phyloP scores from a whole-genome alignment of 192 early-diverging fungal genomes.

The Dissophora ornata region DNA sequence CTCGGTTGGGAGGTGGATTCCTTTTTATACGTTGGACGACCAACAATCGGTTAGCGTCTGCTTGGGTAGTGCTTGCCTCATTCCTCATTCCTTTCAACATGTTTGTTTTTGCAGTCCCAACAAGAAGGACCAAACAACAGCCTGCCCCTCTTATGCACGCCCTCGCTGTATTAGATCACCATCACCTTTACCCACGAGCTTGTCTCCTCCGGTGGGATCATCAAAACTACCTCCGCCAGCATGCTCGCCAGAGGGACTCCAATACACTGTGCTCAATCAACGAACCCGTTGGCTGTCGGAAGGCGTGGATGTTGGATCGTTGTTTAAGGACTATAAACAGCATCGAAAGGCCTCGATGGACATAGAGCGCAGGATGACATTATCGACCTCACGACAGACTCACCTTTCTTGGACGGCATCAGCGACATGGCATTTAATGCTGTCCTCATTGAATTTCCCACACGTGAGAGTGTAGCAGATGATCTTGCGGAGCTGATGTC shows the following conservation, averaged over 20 bases:
- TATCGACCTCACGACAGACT: conserved; percentile 20
- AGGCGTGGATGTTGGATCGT: conserved; percentile 21
- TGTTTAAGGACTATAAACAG: conserved; percentile 34
- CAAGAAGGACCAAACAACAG: conserved; percentile 3
- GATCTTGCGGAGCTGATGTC: conserved; percentile 17
- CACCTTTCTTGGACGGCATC: conserved; percentile 6
- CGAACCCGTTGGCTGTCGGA: conserved; percentile 12
- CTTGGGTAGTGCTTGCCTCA: conserved; percentile 23
- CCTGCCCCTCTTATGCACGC: not conserved
- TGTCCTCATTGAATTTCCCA: conserved; percentile 19
- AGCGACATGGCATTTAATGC: conserved; percentile 15
- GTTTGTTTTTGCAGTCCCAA: conserved; percentile 4
- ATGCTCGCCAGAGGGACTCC: conserved; percentile 14
- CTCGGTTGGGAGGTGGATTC: conserved; percentile 22
- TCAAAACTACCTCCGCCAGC: conserved; percentile 12
- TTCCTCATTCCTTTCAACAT: conserved; percentile 5
- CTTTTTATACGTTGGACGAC: conserved; percentile 6
- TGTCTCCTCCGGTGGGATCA: conserved; percentile 5
- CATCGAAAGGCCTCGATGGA: conserved; percentile 19
- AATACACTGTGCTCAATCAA: conserved; percentile 24
- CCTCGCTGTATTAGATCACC: conserved; percentile 13
- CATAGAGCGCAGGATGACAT: conserved; percentile 22
- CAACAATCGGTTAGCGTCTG: conserved; percentile 8
- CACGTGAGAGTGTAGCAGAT: conserved; percentile 2
- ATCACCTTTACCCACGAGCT: conserved; percentile 7